phyloP scores from a whole-genome alignment of 371 early-diverging fungal species.

The Syncephalis fuscata region DNA sequence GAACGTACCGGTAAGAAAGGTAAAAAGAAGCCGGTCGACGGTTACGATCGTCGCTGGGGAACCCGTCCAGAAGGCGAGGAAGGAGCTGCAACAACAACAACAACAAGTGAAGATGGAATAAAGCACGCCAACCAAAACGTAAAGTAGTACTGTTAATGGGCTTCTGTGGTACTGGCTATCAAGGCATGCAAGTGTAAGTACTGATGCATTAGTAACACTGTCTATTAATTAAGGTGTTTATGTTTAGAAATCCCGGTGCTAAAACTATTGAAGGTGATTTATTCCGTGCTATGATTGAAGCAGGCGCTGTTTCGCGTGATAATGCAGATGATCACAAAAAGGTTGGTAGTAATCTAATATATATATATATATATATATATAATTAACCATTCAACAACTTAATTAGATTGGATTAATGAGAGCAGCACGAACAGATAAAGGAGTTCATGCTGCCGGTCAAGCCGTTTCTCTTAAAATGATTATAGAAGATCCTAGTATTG shows the following conservation, averaged over 20 bases:
- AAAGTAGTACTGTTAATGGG: conserved; percentile 79
- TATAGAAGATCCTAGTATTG: conserved; percentile 43
- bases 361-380: too few species aligned
- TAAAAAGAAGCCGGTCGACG: too few species aligned
- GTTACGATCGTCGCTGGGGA: too few species aligned
- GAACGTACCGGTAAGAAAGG: too few species aligned
- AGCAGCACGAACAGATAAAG: conserved; percentile 98
- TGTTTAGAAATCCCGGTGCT: conserved; percentile 39
- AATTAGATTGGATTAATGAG: conserved; percentile 54
- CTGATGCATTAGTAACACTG: neutral
- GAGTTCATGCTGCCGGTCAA: conserved; percentile 97
- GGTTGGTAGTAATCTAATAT: too few species aligned
- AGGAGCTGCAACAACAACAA: too few species aligned
- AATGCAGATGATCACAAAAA: conserved; percentile 65
- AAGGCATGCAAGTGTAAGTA: conserved; percentile 86
- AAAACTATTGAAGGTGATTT: conserved; percentile 68
- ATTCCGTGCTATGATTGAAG: conserved; percentile 52
- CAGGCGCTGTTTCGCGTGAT: conserved; percentile 55
- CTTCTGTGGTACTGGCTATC: conserved; percentile 88
- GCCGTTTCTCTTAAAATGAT: conserved; percentile 85
- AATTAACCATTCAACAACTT: too few species aligned
- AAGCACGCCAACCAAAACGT: conserved; percentile 58
- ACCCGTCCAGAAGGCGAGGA: too few species aligned
- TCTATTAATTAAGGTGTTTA: neutral
- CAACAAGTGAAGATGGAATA: conserved; percentile 7